Conservation (phyloP, 192 early-diverging fungal species). For the Dispira simplex region DNA sequence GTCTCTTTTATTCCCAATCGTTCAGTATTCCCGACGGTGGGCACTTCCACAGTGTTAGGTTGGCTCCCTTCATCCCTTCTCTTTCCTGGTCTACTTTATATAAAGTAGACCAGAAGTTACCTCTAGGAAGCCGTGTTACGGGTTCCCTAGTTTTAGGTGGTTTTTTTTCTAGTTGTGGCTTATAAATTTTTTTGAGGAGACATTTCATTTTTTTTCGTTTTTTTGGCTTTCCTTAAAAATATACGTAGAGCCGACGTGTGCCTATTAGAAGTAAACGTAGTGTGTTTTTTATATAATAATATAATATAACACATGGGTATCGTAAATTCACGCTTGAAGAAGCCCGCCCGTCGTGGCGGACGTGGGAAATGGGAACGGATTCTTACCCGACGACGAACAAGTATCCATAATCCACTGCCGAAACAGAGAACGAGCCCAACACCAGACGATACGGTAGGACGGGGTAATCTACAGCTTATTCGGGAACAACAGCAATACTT, state of each 20-base stretch:
- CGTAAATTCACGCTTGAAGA: neutral
- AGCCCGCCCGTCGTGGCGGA: neutral
- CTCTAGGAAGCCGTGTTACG: neutral
- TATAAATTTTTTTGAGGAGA: neutral
- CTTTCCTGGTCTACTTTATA: no score
- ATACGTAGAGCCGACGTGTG: neutral
- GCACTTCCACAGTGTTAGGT: neutral
- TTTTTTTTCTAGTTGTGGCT: neutral
- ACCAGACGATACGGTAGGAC: neutral
- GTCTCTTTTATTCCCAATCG: neutral
- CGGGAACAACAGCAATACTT: neutral
- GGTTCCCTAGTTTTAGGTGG: neutral
- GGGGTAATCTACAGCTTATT: neutral
- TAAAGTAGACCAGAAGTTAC: no score
- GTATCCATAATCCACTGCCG: neutral
- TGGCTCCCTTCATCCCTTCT: neutral
- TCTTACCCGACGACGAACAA: neutral
- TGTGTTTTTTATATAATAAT: neutral
- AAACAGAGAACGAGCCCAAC: neutral
- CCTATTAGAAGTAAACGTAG: neutral
- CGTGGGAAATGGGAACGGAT: neutral
- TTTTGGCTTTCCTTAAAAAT: neutral
- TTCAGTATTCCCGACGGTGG: neutral
- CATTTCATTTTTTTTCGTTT: neutral
- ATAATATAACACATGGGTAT: neutral